Conservation (phyloP, 2,329 filamentous ascomycete genomes). For the Trichoderma brevicompactum region DNA sequence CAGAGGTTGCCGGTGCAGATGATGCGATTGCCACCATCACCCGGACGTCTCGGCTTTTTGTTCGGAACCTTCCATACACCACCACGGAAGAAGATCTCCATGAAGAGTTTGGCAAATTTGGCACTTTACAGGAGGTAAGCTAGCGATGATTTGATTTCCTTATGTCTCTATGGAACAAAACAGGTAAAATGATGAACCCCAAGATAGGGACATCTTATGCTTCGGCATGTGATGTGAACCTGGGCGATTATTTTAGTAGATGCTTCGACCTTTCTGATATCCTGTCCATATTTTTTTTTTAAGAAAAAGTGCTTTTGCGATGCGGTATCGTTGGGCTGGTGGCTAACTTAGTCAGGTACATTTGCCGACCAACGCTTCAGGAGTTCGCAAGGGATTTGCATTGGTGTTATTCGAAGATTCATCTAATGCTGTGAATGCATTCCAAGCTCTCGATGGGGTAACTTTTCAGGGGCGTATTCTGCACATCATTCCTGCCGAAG, state of each 20-base stretch:
- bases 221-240: conserved; percentile 85
- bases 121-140: conserved; percentile 85
- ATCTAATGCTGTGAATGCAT: conserved; percentile 76
- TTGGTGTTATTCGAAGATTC: conserved; percentile 79
- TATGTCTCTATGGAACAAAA: conserved; percentile 20
- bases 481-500: conserved; percentile 83
- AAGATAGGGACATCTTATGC: conserved; percentile 99
- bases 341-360: conserved; percentile 70
- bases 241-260: conserved; percentile 99
- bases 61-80: conserved; percentile 85
- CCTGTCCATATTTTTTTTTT: conserved; percentile 33
- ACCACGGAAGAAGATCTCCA: conserved; percentile 77
- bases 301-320: conserved; percentile 18
- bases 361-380: conserved; percentile 73
- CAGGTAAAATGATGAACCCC: conserved; percentile 81
- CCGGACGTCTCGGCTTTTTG: conserved; percentile 77
- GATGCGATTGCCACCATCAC: conserved; percentile 63
- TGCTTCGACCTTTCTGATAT: conserved; percentile 84
- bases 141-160: conserved; percentile 26
- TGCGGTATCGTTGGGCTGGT: conserved; percentile 31
- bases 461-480: conserved; percentile 91
- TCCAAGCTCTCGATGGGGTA: conserved; percentile 77
- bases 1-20: conserved; percentile 37
- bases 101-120: conserved; percentile 72
- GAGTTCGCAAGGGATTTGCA: conserved; percentile 85